Base-by-base conservation (phyloP, 2,329 filamentous ascomycete species). In the Gaeumannomyces sp. region DNA sequence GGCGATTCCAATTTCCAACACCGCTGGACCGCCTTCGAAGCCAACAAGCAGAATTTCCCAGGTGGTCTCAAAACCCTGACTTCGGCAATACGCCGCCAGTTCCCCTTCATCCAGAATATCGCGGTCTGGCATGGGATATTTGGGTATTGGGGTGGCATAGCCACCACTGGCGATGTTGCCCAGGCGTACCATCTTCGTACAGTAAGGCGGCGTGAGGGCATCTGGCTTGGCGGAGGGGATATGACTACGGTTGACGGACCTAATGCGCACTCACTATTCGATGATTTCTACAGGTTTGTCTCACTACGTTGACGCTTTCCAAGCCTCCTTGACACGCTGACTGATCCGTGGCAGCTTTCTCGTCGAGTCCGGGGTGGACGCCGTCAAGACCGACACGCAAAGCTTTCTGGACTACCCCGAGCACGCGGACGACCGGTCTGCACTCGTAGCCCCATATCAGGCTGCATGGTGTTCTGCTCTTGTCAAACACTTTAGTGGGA, bases 71-170 rank as follows among this genome's bases (percentile, higher is more conserved):
- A 89, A 72, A 80, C 86, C 10, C 86, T 89, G 0, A 81, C 96
- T 1, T 78, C 81, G 5, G 82, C 85, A 6, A 91, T 98, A 65
- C 87, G 92, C 27, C 77, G 83, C 25, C 83, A 82, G 19, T 85
- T 93, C 71, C 87, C 88, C 0, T 85, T 87, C 66, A 89, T 98
- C 66, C 84, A 90, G 66, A 89, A 97, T 70, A 85, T 98, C 62
- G 92, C 91, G 16, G 93, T 98, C 0, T 99, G 95, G 95, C 95
- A 99, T 78, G 92, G 94, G 0, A 81, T 98, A 0, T 75, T 90
- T 35, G 82, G 93, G 2, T 97, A 97, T 74, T 97, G 95, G 95
- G 94, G 92, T 60, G 93, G 93, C 0, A 87, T 99, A 13, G 86
- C 91, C 0, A 87, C 90, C 0, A 77, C 85, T 7, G 90, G 93